phyloP scores from a whole-genome alignment of 1,139 yeast genomes.

The Blastobotrys serpentis region DNA sequence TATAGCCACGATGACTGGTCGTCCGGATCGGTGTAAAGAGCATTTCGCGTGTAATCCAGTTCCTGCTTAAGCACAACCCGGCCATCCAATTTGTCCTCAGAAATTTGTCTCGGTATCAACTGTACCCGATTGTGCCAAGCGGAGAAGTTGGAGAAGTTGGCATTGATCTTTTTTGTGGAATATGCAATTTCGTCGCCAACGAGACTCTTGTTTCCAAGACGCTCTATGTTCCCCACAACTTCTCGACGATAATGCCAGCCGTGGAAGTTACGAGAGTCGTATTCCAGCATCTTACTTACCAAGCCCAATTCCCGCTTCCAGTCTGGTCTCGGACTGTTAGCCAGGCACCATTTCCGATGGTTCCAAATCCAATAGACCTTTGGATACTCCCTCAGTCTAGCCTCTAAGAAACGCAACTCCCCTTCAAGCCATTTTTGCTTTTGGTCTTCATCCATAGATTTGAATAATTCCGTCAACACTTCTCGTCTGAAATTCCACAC shows the following conservation, averaged over 20 bases:
- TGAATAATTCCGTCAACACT: slow-evolving; percentile 47
- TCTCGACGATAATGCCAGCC: slow-evolving; percentile 94
- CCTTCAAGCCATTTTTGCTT: slow-evolving; percentile 46
- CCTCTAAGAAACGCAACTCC: slow-evolving; percentile 64
- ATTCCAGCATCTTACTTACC: slow-evolving; percentile 63
- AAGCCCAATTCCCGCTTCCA: slow-evolving; percentile 71
- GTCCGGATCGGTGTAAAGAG: slow-evolving; percentile 88
- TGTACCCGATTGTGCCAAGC: slow-evolving; percentile 94
- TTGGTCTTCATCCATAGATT: slow-evolving; percentile 23
- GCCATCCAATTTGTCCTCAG: slow-evolving; percentile 8
- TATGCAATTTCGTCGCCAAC: slow-evolving; percentile 60
- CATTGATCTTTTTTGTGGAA: slow-evolving; percentile 75
- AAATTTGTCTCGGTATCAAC: slow-evolving; percentile 56
- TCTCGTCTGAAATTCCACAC: slow-evolving; percentile 89
- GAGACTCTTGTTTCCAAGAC: slow-evolving; percentile 20
- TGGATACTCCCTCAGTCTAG: slow-evolving; percentile 64
- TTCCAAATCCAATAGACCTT: slow-evolving; percentile 98
- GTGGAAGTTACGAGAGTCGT: slow-evolving; percentile 84
- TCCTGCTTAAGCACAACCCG: slow-evolving; percentile 52
- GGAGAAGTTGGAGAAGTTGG: slow-evolving; percentile 85
- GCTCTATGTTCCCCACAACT: slow-evolving; percentile 56
- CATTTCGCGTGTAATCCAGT: slow-evolving; percentile 68
- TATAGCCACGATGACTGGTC: slow-evolving; percentile 94
- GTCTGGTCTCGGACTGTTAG: slow-evolving; percentile 51
- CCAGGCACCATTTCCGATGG: slow-evolving; percentile 82